phyloP scores from a whole-genome alignment of 805 yeast species.

The Nakazawaea wyomingensis region DNA sequence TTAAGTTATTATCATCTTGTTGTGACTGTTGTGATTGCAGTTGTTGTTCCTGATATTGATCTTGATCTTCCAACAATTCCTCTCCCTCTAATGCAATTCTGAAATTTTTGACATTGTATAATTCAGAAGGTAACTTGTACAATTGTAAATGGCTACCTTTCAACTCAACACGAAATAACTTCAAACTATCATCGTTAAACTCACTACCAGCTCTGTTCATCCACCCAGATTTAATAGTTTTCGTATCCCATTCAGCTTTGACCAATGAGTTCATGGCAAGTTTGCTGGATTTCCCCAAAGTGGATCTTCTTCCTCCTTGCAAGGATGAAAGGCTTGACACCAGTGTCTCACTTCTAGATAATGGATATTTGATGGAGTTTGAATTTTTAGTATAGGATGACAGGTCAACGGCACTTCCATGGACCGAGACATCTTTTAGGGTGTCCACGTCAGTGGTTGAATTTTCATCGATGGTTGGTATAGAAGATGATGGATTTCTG shows the following conservation, averaged over 20 bases:
- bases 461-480: constrained; percentile 7
- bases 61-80: neutral
- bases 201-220: constrained; percentile 41
- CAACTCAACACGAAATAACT: constrained; percentile 59
- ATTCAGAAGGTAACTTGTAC: constrained; percentile 50
- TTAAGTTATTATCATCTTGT: neutral
- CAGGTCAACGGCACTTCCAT: neutral
- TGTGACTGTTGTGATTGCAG: neutral
- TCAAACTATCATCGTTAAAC: constrained; percentile 28
- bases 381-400: neutral
- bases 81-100: constrained; percentile 3
- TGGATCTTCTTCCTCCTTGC: constrained; percentile 14
- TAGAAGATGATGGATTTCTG: constrained; percentile 10
- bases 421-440: neutral
- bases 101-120: constrained; percentile 34
- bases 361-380: neutral
- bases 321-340: constrained; percentile 3
- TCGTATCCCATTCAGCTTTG: constrained; percentile 28
- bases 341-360: constrained; percentile 1
- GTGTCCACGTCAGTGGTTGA: neutral
- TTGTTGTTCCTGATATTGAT: neutral
- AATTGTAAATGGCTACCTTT: constrained; percentile 62
- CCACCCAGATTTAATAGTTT: constrained; percentile 52
- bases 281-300: constrained; percentile 1
- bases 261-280: constrained; percentile 16